Percentiles rank a stretch among this genome's conserved stretches.
Evolutionary conservation across 257 asterid species (phyloP).

Genomic region (Henckelia pumila): DNA sequence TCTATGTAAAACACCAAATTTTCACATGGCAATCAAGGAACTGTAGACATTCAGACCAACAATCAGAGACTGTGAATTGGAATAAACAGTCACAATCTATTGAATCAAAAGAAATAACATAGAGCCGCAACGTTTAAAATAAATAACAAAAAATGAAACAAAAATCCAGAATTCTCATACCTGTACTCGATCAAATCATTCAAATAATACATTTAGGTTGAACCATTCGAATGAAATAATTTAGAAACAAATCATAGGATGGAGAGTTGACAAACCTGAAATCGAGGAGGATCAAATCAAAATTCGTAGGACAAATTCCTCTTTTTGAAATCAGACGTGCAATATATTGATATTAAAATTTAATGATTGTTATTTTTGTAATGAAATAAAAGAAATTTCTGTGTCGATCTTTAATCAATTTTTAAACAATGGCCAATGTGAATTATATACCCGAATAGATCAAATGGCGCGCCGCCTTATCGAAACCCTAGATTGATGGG

Average conservation of each 20-base stretch:
- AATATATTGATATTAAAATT: not conserved
- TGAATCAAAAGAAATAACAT: not conserved
- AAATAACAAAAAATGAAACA: constrained; percentile 1
- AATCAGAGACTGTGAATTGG: not conserved
- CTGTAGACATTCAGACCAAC: constrained; percentile 15
- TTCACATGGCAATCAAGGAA: constrained; percentile 1
- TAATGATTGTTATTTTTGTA: not conserved
- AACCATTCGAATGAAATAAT: constrained; percentile 13
- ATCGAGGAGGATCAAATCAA: constrained; percentile 16
- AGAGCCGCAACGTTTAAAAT: not conserved
- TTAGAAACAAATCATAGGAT: not conserved
- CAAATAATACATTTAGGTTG: not conserved
- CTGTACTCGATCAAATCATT: not conserved
- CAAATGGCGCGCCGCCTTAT: constrained; percentile 31
- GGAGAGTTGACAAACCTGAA: constrained; percentile 26
- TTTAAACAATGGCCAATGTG: not conserved
- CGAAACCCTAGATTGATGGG: constrained; percentile 28
- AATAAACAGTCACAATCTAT: constrained; percentile 3
- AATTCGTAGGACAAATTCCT: constrained; percentile 4
- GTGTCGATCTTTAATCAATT: not conserved
- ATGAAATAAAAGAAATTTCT: not conserved
- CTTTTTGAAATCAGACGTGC: not conserved
- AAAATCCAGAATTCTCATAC: not conserved
- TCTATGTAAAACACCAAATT: constrained; percentile 5
- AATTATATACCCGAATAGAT: constrained; percentile 18